Percentiles rank a stretch among this genome's conserved stretches.
Evolutionary conservation across 2,329 filamentous ascomycete species (phyloP).

Genomic region (Exophiala aquamarina): DNA sequence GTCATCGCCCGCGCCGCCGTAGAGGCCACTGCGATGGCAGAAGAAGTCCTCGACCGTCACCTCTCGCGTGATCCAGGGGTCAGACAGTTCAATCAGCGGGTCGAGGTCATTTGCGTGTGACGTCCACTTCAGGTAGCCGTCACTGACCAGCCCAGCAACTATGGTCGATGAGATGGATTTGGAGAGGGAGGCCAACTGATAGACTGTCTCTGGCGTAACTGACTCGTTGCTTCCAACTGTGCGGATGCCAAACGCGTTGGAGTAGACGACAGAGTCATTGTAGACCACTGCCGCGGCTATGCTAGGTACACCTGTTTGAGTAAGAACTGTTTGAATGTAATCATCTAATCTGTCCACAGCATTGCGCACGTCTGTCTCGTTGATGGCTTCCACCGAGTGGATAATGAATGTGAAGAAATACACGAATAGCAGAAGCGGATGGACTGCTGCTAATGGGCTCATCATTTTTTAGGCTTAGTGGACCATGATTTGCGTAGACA

Average conservation of each 20-base stretch:
- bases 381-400: neutral
- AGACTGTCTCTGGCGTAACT: slow-evolving; percentile 1
- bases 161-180: slow-evolving; percentile 5
- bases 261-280: slow-evolving; percentile 5
- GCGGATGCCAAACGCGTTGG: slow-evolving; percentile 3
- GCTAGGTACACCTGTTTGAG: slow-evolving; percentile 1
- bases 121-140: slow-evolving; percentile 2
- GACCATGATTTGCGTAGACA: no score
- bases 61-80: slow-evolving; percentile 8
- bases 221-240: slow-evolving; percentile 4
- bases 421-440: no score
- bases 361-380: neutral
- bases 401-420: no score
- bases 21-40: slow-evolving; percentile 7
- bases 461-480: no score
- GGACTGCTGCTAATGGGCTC: no score
- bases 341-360: slow-evolving; percentile 1
- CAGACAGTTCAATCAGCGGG: slow-evolving; percentile 1
- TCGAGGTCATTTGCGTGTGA: slow-evolving; percentile 3
- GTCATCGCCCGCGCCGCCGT: slow-evolving; percentile 2
- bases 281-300: slow-evolving; percentile 7
- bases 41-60: slow-evolving; percentile 8
- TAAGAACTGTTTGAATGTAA: slow-evolving; percentile 1
- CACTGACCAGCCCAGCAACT: slow-evolving; percentile 2
- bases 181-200: slow-evolving; percentile 8